A percentile compares a stretch with the other conserved stretches of the same genome.
These are phyloP conservation scores for Isatis lusitanica DNA, from an alignment of 441 rosid genomes.

Conservation along the genomic window DNA sequence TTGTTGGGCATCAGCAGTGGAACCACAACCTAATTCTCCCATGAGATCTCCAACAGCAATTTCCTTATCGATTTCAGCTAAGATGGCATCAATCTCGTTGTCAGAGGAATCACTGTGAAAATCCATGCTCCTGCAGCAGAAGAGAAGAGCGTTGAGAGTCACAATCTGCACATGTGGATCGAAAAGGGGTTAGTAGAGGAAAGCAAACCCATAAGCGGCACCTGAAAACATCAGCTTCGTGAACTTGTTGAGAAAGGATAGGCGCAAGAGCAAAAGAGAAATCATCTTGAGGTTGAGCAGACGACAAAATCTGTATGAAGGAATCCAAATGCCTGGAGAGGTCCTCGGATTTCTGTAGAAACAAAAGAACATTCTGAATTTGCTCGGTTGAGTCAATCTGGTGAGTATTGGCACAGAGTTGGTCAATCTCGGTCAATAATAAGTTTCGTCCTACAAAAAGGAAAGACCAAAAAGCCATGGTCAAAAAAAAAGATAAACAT, in stretches of 20 bases:
- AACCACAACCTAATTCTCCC: slow-evolving; percentile 89
- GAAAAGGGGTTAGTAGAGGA: slow-evolving; percentile 10
- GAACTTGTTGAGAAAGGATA: slow-evolving; percentile 61
- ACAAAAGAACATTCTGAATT: slow-evolving; percentile 71
- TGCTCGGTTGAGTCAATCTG: slow-evolving; percentile 60
- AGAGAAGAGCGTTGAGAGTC: slow-evolving; percentile 15
- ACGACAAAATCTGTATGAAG: slow-evolving; percentile 68
- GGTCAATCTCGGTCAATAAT: slow-evolving; percentile 67
- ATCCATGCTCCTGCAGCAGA: slow-evolving; percentile 53
- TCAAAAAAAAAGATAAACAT: neutral
- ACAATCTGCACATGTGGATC: slow-evolving; percentile 3
- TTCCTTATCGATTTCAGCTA: slow-evolving; percentile 89
- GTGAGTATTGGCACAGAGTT: slow-evolving; percentile 54
- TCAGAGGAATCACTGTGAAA: slow-evolving; percentile 47
- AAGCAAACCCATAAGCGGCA: slow-evolving; percentile 26
- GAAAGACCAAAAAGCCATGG: neutral
- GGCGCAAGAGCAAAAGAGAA: slow-evolving; percentile 62
- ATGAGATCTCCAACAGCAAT: slow-evolving; percentile 70
- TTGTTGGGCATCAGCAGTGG: slow-evolving; percentile 70
- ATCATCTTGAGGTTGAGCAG: slow-evolving; percentile 58
- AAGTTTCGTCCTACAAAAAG: slow-evolving; percentile 66
- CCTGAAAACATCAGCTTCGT: slow-evolving; percentile 64
- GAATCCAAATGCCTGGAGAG: slow-evolving; percentile 72
- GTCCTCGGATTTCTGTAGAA: slow-evolving; percentile 76
- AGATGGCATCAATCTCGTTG: slow-evolving; percentile 74